Conservation (phyloP, 768 basidiomycete species). For the Chalciporus piperatus region DNA sequence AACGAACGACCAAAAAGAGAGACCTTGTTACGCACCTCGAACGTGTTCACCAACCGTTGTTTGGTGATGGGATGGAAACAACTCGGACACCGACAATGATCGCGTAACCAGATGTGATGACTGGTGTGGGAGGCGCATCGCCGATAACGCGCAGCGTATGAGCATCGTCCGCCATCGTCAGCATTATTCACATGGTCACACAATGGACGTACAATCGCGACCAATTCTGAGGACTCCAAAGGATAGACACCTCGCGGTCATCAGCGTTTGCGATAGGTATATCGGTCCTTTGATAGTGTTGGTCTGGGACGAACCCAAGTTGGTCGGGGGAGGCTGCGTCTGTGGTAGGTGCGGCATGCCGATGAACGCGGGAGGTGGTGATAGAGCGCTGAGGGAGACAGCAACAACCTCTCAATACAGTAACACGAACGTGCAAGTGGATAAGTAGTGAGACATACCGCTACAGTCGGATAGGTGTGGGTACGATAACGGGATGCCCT, state of each 20-base stretch:
- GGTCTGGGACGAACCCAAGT: constrained; percentile 24
- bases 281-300: constrained; percentile 22
- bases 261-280: constrained; percentile 55
- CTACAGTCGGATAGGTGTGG: neutral
- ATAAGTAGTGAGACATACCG: neutral
- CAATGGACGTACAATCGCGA: constrained; percentile 66
- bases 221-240: constrained; percentile 71
- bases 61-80: constrained; percentile 89
- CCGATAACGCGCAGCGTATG: no score
- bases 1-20: neutral
- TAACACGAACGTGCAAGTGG: neutral
- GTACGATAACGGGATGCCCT: neutral
- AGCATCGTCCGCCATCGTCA: neutral
- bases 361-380: neutral
- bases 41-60: constrained; percentile 86
- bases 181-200: neutral
- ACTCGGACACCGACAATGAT: constrained; percentile 85
- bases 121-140: constrained; percentile 37
- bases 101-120: constrained; percentile 88
- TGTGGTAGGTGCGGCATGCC: neutral
- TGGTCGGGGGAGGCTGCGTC: constrained; percentile 26
- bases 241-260: constrained; percentile 59
- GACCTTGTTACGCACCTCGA: constrained; percentile 50
- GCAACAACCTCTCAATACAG: no score
- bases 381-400: neutral